Evolutionary conservation across 768 basidiomycete genomes (phyloP).

Genomic region (Boletus rufocinnamomeus): DNA sequence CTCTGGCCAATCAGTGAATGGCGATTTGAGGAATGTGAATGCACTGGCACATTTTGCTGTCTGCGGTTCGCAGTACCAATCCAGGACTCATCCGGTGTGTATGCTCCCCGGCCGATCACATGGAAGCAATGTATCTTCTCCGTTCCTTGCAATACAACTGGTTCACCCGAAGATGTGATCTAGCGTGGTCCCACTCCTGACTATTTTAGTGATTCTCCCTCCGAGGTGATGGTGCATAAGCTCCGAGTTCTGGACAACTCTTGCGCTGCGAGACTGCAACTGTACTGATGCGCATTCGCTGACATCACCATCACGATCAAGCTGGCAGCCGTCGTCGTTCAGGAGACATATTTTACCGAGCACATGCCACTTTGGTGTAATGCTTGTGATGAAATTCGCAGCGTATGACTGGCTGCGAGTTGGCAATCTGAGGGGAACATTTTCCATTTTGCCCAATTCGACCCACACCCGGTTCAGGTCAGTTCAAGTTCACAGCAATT

Average conservation of each 20-base stretch:
- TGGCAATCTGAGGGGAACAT: neutral
- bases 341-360: neutral
- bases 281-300: neutral
- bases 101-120: neutral
- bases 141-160: neutral
- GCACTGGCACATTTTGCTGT: neutral
- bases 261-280: neutral
- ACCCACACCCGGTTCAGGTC: neutral
- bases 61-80: neutral
- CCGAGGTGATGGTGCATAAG: neutral
- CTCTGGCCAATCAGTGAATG: conserved; percentile 14
- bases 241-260: neutral
- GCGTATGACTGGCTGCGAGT: neutral
- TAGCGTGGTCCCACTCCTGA: neutral
- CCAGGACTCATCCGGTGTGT: neutral
- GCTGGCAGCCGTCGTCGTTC: neutral
- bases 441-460: neutral
- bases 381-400: neutral
- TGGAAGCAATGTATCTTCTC: no score
- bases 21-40: conserved; percentile 13
- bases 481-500: neutral
- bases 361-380: neutral
- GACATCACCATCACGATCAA: neutral
- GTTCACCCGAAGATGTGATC: neutral
- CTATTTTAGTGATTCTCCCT: neutral